These are phyloP conservation scores for Mycocentrospora acerina DNA, from an alignment of 2,329 filamentous ascomycete species.

Conservation along the genomic window DNA sequence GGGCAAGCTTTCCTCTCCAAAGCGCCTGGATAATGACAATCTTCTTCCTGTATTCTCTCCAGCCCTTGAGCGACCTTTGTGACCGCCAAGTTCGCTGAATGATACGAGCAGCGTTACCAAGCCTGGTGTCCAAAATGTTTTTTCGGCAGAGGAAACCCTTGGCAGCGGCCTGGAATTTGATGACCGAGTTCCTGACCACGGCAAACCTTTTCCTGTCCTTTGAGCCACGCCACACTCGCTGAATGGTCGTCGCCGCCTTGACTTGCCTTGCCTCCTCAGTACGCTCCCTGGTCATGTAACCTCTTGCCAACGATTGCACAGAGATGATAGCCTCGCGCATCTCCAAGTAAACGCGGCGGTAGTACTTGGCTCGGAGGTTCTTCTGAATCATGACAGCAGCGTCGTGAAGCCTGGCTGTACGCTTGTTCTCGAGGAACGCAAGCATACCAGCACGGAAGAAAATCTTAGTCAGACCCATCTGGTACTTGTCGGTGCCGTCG, in stretches of 20 bases:
- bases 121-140: conserved; percentile 88
- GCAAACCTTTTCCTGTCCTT: conserved; percentile 83
- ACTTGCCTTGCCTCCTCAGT: conserved; percentile 79
- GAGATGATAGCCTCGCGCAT: conserved; percentile 77
- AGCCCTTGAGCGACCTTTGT: conserved; percentile 73
- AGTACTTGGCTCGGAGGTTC: conserved; percentile 94
- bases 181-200: conserved; percentile 76
- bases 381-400: conserved; percentile 98
- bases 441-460: conserved; percentile 99
- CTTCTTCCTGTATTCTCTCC: conserved; percentile 88
- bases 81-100: conserved; percentile 92
- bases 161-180: conserved; percentile 83
- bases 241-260: conserved; percentile 90
- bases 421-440: conserved; percentile 91
- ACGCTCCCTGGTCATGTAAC: conserved; percentile 72
- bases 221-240: conserved; percentile 90
- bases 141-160: conserved; percentile 91
- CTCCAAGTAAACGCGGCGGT: conserved; percentile 86
- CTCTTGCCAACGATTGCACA: conserved; percentile 77
- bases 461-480: conserved; percentile 96
- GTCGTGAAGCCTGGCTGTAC: conserved; percentile 85
- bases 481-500: conserved; percentile 84
- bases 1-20: conserved; percentile 82
- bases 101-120: conserved; percentile 85
- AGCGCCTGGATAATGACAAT: conserved; percentile 87